Conservation (phyloP, 768 basidiomycete genomes). For the Suillus discolor region DNA sequence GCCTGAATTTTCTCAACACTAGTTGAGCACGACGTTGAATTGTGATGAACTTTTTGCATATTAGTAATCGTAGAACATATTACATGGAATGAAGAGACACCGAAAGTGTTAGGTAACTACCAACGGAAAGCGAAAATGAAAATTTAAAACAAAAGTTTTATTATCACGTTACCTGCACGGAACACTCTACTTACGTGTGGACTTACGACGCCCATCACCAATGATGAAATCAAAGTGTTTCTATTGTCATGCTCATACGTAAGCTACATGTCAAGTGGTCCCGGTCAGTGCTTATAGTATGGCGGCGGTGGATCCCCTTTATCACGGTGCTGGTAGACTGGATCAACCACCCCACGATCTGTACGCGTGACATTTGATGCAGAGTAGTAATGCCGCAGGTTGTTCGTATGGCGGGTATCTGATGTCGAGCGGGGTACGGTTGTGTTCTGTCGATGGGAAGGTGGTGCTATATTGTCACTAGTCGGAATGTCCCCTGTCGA, state of each 20-base stretch:
- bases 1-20: too few relatives aligned
- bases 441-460: not conserved
- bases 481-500: constrained; percentile 27
- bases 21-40: too few relatives aligned
- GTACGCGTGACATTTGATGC: constrained; percentile 15
- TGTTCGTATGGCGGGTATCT: constrained; percentile 10
- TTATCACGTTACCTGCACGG: too few relatives aligned
- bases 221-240: constrained; percentile 1
- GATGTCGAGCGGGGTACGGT: not conserved
- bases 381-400: constrained; percentile 26
- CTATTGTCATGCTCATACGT: not conserved
- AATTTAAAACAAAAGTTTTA: too few relatives aligned
- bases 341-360: not conserved
- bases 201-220: not conserved
- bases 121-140: too few relatives aligned
- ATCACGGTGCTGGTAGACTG: constrained; percentile 23
- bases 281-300: constrained; percentile 19
- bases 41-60: too few relatives aligned
- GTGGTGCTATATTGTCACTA: constrained; percentile 1
- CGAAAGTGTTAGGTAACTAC: too few relatives aligned
- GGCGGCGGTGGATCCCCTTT: constrained; percentile 29
- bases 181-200: too few relatives aligned
- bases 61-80: too few relatives aligned
- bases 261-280: constrained; percentile 1
- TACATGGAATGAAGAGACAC: too few relatives aligned